Evolutionary conservation across 495 filamentous ascomycete species (phyloP), one percentile per base, ranked within the genome.

Genomic region (Talaromyces thailandensis): DNA sequence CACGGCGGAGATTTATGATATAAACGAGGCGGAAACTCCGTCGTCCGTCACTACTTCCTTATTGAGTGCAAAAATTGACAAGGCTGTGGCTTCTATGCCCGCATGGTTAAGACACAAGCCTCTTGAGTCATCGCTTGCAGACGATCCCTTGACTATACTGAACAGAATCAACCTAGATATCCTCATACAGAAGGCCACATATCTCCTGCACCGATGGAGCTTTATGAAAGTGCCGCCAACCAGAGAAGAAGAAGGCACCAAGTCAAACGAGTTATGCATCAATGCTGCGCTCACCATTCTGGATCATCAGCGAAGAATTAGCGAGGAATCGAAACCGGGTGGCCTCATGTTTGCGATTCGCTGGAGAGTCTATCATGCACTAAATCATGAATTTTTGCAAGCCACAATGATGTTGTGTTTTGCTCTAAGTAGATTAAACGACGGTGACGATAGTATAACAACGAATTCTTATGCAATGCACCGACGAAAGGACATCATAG

Each of bases 351-450:
- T 68, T 53, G 55, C 64, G 8, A 63, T 67, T 48, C 70, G 73
- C 8, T 77, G 74, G 72, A 70, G 70, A 18, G 62, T 70, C 11
- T 64, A 63, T 32, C 71, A 73, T 8, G 64, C 70, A 3, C 65
- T 75, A 48, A 73, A 67, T 32, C 69, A 73, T 60, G 67, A 74
- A 23, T 76, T 73, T 32, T 64, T 79, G 11, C 63, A 73, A 12
- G 74, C 71, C 24, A 76, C 75, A 4, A 73, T 68, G 58, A 71
- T 77, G 35, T 45, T 77, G 6, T 79, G 76, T 62, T 69, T 72
- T 52, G 59, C 59, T 29, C n/a, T 61, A 26, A 61, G 40, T 61
- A 8, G 45, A 31, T 29, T 51, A 14, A 18, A 61, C 24, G 40
- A 60, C 24, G 56, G 32, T 35, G 12, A 23, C 14, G 43, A 11